Base-by-base conservation (phyloP, 257 asterid genomes). In the Gardenia jasminoides region DNA sequence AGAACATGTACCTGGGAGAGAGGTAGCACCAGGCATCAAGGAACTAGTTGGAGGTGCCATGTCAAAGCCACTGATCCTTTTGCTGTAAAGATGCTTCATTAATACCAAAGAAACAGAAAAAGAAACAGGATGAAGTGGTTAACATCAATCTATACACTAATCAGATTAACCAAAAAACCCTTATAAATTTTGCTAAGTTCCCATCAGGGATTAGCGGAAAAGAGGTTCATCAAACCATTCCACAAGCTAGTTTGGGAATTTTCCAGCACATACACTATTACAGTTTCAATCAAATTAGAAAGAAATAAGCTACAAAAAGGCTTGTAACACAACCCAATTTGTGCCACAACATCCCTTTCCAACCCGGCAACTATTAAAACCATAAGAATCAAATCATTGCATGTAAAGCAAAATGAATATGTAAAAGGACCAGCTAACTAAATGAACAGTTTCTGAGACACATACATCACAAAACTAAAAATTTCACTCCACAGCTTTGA, bases 11-110 rank as follows among this genome's bases (percentile, higher is more conserved):
- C 97, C 98, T 88, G 94, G 61, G 70, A 44, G 68, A 43, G 82
- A 26, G 17, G 72, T 28, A 58, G 72, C 72, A 44, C 88, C 89
- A 75, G 96, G 86, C 80, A 91, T 87, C 90, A 94, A 77, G 70
- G 94, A 86, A 85, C 82, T 43, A 80, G 89, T 82, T 77, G 96
- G 92, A 82, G 98, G 98, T 78, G 96, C 96, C 98, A 94, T 91
- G 94, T 94, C 98, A 89, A 94, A 94, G 82, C 98, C 98, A 82
- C 98, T 94, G 81, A 84, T 85, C 92, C 97, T 91, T 91, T 92
- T 92, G 91, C 97, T 91, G 97, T 84, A 84, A 88, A 82, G 83
- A 74, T 74, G 20, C 67, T 85, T 20, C 80, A 79, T 88, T 81
- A 83, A 75, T 66, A 68, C 76, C 78, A 83, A 65, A 28, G 80